phyloP scores from a whole-genome alignment of 2,329 filamentous ascomycete species.

The Colletotrichum spinosum region DNA sequence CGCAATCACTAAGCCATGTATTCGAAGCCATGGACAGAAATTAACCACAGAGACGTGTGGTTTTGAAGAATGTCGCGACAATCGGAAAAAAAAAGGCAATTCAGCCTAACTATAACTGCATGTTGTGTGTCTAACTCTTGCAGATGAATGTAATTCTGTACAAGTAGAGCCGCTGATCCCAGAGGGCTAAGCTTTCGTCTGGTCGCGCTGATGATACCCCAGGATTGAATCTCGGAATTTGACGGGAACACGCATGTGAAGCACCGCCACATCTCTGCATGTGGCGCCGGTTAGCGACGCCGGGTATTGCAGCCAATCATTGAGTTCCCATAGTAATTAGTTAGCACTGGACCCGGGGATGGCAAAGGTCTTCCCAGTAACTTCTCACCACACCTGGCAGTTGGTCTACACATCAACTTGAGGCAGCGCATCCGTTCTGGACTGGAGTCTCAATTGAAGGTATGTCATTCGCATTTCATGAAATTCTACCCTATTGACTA shows the following conservation, averaged over 20 bases:
- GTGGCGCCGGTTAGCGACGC: too few species aligned
- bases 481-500: neutral
- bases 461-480: neutral
- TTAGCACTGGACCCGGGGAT: too few species aligned
- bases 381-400: slow-evolving; percentile 18
- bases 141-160: slow-evolving; percentile 9
- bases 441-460: slow-evolving; percentile 28
- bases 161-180: slow-evolving; percentile 4
- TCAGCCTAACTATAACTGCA: neutral
- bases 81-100: neutral
- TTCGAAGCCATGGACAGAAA: slow-evolving; percentile 3
- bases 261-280: neutral
- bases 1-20: slow-evolving; percentile 1
- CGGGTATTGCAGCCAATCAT: too few species aligned
- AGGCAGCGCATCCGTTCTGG: slow-evolving; percentile 34
- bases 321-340: too few species aligned
- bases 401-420: slow-evolving; percentile 28
- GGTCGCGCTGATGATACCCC: slow-evolving; percentile 31
- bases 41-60: neutral
- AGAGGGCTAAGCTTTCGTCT: slow-evolving; percentile 31
- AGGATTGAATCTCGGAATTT: slow-evolving; percentile 30
- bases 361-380: slow-evolving; percentile 9
- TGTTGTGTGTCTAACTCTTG: neutral
- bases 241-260: slow-evolving; percentile 30
- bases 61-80: neutral